Base-by-base conservation (phyloP, 306 rosid genomes). In the Lithocarpus polystachyus region DNA sequence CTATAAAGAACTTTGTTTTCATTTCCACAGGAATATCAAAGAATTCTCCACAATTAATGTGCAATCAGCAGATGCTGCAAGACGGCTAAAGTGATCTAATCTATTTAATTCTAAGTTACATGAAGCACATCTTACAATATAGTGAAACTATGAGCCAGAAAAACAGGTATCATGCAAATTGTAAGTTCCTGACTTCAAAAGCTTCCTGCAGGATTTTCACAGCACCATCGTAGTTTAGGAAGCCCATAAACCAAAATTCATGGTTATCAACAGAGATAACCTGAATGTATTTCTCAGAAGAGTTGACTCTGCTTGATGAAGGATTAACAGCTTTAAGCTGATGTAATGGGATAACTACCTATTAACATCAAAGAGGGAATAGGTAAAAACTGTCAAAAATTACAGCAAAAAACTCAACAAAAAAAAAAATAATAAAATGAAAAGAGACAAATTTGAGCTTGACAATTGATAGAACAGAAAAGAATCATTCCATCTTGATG, bases 211-310 rank as follows among this genome's bases (percentile, higher is more conserved):
- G 89, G 84, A 29, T 67, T 19, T 80, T 85, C 80, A 85, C 83
- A 53, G 98, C 97, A 69, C 81, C 89, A 0, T 84, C 92, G 59
- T 96, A 96, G 78, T 86, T 87, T 71, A 93, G 80, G 83, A 96
- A 96, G 7, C 97, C 99, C 99, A 91, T 90, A 57, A 96, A 93
- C 99, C 99, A 96, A 88, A 96, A 93, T 73, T 96, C 99, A 59
- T 89, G 92, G 76, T 93, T 89, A 75, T 96, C 98, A 1, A 79
- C 79, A 1, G 98, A 88, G 77, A 89, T 88, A 68, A 91, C 90
- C 89, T 95, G 97, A 54, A 95, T 67, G 84, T 88, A 95, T 71
- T 88, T 93, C 85, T 93, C 99, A 53, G 92, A 75, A 20, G 96
- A 82, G 72, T 91, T 93, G 60, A 74, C 23, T 72, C 87, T 82